Evolutionary conservation across 257 asterid species (phyloP).

Genomic region (Solanum habrochaites): DNA sequence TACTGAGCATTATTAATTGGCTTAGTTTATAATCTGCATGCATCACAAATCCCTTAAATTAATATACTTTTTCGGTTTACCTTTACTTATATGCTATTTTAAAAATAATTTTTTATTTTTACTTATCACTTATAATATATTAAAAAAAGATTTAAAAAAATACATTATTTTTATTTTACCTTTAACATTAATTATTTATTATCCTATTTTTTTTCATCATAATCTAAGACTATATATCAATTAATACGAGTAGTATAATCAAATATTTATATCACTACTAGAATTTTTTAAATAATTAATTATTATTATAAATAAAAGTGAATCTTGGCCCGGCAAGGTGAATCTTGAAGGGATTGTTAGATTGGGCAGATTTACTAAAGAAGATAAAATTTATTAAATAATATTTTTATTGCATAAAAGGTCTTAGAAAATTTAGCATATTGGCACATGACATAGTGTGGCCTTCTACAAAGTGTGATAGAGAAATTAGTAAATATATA

Average conservation of each 20-base stretch:
- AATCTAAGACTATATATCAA: no score
- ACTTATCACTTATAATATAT: not conserved
- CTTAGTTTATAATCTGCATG: not conserved
- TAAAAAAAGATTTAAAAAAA: no score
- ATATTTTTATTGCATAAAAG: not conserved
- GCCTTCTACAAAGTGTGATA: not conserved
- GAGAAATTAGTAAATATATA: not conserved
- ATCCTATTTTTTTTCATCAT: no score
- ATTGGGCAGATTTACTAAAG: not conserved
- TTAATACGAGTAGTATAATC: no score
- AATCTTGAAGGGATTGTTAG: not conserved
- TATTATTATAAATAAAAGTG: no score
- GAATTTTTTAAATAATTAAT: no score
- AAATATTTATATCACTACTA: not conserved
- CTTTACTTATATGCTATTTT: no score
- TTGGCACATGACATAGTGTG: not conserved
- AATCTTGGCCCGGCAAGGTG: not conserved
- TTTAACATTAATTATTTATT: no score
- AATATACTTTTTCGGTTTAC: not conserved
- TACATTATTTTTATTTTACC: no score
- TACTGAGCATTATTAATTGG: not conserved
- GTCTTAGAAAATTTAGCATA: not conserved
- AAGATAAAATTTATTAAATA: not conserved
- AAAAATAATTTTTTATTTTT: no score
- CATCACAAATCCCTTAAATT: not conserved